Base-by-base conservation (phyloP, 805 yeast species). In the Kockiozyma suomiensis region DNA sequence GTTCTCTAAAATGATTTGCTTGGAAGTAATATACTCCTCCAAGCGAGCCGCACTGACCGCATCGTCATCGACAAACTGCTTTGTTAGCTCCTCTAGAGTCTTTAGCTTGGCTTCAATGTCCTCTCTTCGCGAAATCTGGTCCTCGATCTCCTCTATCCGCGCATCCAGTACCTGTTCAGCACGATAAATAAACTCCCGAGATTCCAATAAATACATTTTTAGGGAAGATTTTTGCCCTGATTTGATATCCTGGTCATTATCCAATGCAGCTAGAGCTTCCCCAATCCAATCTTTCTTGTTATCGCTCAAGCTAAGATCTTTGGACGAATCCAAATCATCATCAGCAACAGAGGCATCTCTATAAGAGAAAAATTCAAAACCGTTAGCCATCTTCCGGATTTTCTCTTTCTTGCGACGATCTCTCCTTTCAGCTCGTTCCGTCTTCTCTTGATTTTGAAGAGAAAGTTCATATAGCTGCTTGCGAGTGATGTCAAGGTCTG, bases 401-500 rank as follows among this genome's bases (percentile, higher is more conserved):
- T 48, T 66, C 26, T 52, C 64, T 19, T 42, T 54, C 42, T 61
- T 58, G 45, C 65, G 62, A 21, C 54, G 46, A 13, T 23, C 56
- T 15, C 59, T 48, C 53, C 55, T 59, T 43, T 40, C 62, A 41
- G 47, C 61, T 26, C 30, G 45, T 19, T 23, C 33, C 15, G 23
- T 26, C 23, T 23, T 33, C 57, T 53, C 56, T 35, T 54, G 56
- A 6, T 41, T 50, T 40, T 43, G 56, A 19, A 45, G 21, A 21
- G 50, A 46, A 1, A 58, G 50, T 8, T 64, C 68, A 23, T 53
- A 43, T 13, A 66, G 43, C 33, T 59, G 61, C 35, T 52, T 61
- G 28, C 60, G 53, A 12, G 54, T 56, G 23, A 15, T 42, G 19
- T 66, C 67, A 10, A 66, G 62, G n/a, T 64, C 66, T 2, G 64